Evolutionary conservation across 306 rosid genomes (phyloP).

Genomic region (Citrullus mucosospermus): DNA sequence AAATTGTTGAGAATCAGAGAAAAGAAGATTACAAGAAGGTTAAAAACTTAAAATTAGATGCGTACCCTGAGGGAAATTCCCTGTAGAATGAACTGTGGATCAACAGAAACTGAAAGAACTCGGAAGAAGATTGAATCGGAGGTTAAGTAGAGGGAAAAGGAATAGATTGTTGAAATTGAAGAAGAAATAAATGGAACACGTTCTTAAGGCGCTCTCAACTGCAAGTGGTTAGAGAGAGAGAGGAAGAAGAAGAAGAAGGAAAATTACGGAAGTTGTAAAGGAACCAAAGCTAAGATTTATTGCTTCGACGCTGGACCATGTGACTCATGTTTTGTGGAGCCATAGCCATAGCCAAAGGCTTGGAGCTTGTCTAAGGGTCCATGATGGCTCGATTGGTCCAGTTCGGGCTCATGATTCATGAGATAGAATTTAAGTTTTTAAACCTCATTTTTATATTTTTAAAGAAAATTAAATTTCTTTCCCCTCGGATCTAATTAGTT

Average conservation of each 20-base stretch:
- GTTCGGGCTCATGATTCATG: not conserved
- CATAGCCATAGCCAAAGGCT: not conserved
- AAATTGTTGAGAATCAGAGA: not conserved
- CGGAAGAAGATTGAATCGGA: not conserved
- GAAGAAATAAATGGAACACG: slow-evolving; percentile 33
- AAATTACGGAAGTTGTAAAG: slow-evolving; percentile 31
- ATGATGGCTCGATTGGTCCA: not conserved
- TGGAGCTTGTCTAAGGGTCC: not conserved
- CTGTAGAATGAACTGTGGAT: not conserved
- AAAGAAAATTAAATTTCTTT: too few species aligned
- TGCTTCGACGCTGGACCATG: not conserved
- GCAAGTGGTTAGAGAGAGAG: slow-evolving; percentile 15
- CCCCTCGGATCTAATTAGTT: too few species aligned
- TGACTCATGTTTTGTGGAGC: not conserved
- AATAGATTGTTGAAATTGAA: slow-evolving; percentile 1
- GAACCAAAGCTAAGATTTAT: slow-evolving; percentile 15
- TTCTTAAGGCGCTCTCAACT: slow-evolving; percentile 24
- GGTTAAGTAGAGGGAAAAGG: not conserved
- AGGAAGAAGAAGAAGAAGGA: slow-evolving; percentile 18
- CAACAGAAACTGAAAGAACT: not conserved
- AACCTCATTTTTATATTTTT: too few species aligned
- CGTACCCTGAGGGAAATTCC: not conserved
- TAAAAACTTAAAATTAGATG: not conserved
- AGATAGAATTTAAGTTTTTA: too few species aligned
- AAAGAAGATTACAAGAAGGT: not conserved